Conservation (phyloP, 257 asterid species). For the Buddleja alternifolia region DNA sequence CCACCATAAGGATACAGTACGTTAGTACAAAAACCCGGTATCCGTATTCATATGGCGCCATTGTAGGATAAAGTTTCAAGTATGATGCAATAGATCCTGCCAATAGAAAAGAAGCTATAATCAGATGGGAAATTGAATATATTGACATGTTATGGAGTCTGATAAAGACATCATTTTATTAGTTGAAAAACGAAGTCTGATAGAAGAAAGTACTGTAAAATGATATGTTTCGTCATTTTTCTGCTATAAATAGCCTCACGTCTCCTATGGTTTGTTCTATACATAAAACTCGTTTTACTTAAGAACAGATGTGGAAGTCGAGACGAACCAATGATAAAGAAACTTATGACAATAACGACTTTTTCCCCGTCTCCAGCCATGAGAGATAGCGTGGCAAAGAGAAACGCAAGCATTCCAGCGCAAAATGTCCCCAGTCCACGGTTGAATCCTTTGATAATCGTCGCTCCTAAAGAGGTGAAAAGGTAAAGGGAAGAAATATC, state of each 20-base stretch:
- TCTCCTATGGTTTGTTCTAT: too few relatives aligned
- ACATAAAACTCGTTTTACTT: too few relatives aligned
- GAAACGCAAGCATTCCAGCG: slow-evolving; percentile 62
- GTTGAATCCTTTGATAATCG: slow-evolving; percentile 68
- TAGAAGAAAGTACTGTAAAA: too few relatives aligned
- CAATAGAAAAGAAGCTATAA: too few relatives aligned
- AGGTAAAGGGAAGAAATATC: too few relatives aligned
- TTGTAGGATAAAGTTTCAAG: slow-evolving; percentile 65
- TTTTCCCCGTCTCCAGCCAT: slow-evolving; percentile 46
- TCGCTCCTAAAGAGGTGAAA: slow-evolving; percentile 47
- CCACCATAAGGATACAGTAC: slow-evolving; percentile 72
- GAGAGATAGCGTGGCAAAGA: slow-evolving; percentile 47
- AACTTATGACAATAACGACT: slow-evolving; percentile 48
- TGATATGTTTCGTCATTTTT: too few relatives aligned
- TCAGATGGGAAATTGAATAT: too few relatives aligned
- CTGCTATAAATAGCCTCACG: too few relatives aligned
- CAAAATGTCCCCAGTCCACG: slow-evolving; percentile 66
- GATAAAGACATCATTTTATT: too few relatives aligned
- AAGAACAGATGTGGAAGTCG: too few relatives aligned
- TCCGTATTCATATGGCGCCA: slow-evolving; percentile 85
- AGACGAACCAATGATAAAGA: slow-evolving; percentile 51
- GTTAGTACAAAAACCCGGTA: slow-evolving; percentile 77
- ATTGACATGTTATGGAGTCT: too few relatives aligned
- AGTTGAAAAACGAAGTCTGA: too few relatives aligned
- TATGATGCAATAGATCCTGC: slow-evolving; percentile 45